Evolutionary conservation across 805 yeast species (phyloP).

Genomic region (Metschnikowia colocasiae): DNA sequence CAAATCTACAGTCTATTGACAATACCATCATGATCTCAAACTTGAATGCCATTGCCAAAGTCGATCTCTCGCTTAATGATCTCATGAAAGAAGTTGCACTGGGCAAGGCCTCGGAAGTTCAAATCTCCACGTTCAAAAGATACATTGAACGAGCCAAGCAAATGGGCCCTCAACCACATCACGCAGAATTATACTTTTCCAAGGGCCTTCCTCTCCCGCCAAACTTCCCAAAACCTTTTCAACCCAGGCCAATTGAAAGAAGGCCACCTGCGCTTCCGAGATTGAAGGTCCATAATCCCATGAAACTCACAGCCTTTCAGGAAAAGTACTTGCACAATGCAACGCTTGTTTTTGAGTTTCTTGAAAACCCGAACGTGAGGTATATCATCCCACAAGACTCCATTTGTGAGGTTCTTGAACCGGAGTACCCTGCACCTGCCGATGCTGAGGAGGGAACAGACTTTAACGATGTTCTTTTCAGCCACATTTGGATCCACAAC

Average conservation of each 20-base stretch:
- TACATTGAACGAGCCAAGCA: slow-evolving; percentile 75
- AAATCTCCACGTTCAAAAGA: slow-evolving; percentile 73
- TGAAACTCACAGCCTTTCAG: slow-evolving; percentile 70
- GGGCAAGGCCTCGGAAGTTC: slow-evolving; percentile 69
- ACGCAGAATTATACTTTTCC: slow-evolving; percentile 27
- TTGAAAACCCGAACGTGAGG: slow-evolving; percentile 73
- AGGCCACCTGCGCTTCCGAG: slow-evolving; percentile 17
- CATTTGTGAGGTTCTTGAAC: slow-evolving; percentile 53
- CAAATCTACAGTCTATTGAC: slow-evolving; percentile 53
- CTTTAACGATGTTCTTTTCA: slow-evolving; percentile 39
- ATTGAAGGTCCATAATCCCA: slow-evolving; percentile 38
- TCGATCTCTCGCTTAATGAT: slow-evolving; percentile 60
- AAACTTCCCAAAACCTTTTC: slow-evolving; percentile 17
- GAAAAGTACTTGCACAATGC: slow-evolving; percentile 67
- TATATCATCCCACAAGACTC: slow-evolving; percentile 74
- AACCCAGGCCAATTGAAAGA: slow-evolving; percentile 12
- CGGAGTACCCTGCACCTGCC: slow-evolving; percentile 23
- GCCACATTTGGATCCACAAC: slow-evolving; percentile 51
- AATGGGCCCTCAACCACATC: slow-evolving; percentile 58
- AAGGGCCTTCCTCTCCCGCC: slow-evolving; percentile 19
- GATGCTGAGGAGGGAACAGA: slow-evolving; percentile 22
- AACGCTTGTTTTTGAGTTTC: slow-evolving; percentile 78
- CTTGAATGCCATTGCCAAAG: slow-evolving; percentile 75
- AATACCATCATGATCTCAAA: slow-evolving; percentile 82
- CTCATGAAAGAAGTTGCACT: slow-evolving; percentile 85